These are phyloP conservation scores for Colletotrichum melonis DNA, from an alignment of 2,329 filamentous ascomycete genomes.

Conservation along the genomic window DNA sequence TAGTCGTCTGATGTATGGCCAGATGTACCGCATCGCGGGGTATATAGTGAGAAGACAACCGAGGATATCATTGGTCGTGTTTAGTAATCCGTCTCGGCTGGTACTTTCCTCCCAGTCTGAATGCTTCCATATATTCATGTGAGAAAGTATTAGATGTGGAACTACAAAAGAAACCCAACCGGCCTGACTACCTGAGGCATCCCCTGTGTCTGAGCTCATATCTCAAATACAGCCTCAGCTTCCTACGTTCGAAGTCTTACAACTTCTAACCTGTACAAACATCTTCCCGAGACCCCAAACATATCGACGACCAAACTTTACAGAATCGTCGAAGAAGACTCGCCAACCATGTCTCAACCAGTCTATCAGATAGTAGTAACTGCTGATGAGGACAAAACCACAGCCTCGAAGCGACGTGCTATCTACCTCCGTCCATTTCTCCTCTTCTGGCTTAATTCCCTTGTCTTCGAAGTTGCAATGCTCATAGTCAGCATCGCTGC, in stretches of 20 bases:
- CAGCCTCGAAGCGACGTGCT: not conserved
- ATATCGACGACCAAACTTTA: not conserved
- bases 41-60: too few relatives aligned
- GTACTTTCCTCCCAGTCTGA: too few relatives aligned
- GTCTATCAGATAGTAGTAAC: not conserved
- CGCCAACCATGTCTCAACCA: not conserved
- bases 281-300: not conserved
- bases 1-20: too few relatives aligned
- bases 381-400: not conserved
- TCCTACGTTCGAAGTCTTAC: not conserved
- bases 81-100: too few relatives aligned
- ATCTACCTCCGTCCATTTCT: constrained; percentile 6
- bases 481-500: not conserved
- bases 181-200: too few relatives aligned
- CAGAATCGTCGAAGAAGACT: not conserved
- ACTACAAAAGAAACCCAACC: too few relatives aligned
- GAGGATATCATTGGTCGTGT: too few relatives aligned
- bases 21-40: too few relatives aligned
- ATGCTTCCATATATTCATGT: too few relatives aligned
- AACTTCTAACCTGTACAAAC: not conserved
- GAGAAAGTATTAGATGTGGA: too few relatives aligned
- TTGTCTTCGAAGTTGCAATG: constrained; percentile 7
- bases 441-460: not conserved
- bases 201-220: too few relatives aligned
- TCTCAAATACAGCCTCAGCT: too few relatives aligned